Evolutionary conservation across 1,139 yeast genomes (phyloP).

Genomic region (Hansenula anomala): DNA sequence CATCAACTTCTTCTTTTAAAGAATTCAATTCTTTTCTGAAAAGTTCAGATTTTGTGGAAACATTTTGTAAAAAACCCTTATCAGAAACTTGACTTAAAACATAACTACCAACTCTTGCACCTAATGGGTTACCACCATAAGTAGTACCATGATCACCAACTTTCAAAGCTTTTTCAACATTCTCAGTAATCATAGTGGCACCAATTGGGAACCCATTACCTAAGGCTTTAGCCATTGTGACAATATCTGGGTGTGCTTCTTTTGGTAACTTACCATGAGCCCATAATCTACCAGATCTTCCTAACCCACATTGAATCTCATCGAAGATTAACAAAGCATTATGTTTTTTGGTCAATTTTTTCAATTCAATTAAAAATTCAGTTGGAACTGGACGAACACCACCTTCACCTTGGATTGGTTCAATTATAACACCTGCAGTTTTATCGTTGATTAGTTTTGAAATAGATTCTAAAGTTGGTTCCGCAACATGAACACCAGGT

Average conservation of each 20-base stretch:
- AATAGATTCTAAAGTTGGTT: slow-evolving; percentile 53
- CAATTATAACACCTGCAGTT: slow-evolving; percentile 90
- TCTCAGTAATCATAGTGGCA: slow-evolving; percentile 82
- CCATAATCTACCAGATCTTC: slow-evolving; percentile 91
- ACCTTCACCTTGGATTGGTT: slow-evolving; percentile 98
- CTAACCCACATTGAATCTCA: slow-evolving; percentile 96
- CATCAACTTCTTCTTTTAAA: slow-evolving; percentile 47
- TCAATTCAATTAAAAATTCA: slow-evolving; percentile 63
- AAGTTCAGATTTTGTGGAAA: slow-evolving; percentile 51
- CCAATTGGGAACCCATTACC: slow-evolving; percentile 99
- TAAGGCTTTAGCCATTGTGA: slow-evolving; percentile 91
- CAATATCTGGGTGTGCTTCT: slow-evolving; percentile 88
- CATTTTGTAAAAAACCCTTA: slow-evolving; percentile 53
- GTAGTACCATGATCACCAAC: slow-evolving; percentile 99
- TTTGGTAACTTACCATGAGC: slow-evolving; percentile 73
- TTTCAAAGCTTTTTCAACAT: slow-evolving; percentile 62
- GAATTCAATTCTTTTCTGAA: slow-evolving; percentile 46
- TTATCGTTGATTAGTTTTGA: slow-evolving; percentile 56
- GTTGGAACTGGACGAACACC: slow-evolving; percentile 70
- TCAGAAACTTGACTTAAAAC: slow-evolving; percentile 67
- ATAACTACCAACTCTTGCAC: slow-evolving; percentile 72
- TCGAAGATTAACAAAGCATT: slow-evolving; percentile 82
- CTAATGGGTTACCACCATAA: slow-evolving; percentile 95
- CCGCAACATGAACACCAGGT: slow-evolving; percentile 72
- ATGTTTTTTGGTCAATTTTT: slow-evolving; percentile 61